phyloP scores from a whole-genome alignment of 768 basidiomycete genomes.

The Mycena indigotica region DNA sequence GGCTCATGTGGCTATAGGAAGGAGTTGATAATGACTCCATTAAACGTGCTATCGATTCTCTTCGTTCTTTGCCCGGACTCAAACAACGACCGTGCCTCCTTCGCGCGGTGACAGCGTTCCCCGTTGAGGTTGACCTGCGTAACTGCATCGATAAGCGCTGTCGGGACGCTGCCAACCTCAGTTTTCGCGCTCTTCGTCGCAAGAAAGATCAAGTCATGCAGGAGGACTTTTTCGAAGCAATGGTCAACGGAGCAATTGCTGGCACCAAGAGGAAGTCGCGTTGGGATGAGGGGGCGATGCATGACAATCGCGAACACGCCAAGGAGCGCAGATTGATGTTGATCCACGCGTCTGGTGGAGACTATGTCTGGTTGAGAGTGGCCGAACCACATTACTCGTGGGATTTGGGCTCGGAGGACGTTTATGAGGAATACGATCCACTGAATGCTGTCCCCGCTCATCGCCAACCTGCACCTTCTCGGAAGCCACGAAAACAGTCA shows the following conservation, averaged over 20 bases:
- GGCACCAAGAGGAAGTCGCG: conserved; percentile 1
- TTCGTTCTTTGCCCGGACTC: neutral
- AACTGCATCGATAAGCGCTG: neutral
- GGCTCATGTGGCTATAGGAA: neutral
- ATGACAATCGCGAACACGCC: neutral
- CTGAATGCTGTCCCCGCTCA: too few species aligned
- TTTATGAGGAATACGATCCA: too few species aligned
- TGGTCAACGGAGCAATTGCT: conserved; percentile 5
- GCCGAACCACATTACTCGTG: too few species aligned
- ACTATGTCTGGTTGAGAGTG: too few species aligned
- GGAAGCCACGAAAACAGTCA: too few species aligned
- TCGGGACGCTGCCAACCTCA: conserved; percentile 5
- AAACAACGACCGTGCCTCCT: neutral
- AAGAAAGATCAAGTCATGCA: too few species aligned
- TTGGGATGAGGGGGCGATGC: neutral
- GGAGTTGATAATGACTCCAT: neutral
- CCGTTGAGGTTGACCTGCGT: neutral
- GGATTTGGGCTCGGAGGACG: too few species aligned
- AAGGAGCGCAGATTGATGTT: too few species aligned
- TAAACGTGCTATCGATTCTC: neutral
- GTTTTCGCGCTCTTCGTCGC: neutral
- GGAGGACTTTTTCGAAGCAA: conserved; percentile 3
- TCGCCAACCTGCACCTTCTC: too few species aligned
- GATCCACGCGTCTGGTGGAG: too few species aligned
- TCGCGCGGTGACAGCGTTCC: neutral